Conservation (phyloP, 1,284 basidiomycete genomes). For the Tilletia caries region DNA sequence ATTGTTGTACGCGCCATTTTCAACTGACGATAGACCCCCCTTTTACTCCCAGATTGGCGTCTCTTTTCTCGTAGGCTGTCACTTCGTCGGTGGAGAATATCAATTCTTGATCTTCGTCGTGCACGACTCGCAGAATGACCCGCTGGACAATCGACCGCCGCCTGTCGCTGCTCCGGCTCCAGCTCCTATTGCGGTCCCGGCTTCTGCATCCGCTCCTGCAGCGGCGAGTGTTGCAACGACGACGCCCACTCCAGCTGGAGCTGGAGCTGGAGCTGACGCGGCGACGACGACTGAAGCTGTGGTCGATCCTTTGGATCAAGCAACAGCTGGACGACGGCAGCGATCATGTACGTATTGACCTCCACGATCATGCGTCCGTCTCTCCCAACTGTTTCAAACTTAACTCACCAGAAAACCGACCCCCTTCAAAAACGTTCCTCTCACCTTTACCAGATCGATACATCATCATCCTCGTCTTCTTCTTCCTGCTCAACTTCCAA, state of each 20-base stretch:
- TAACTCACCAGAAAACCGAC: too few species aligned
- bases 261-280: not conserved
- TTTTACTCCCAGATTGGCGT: not conserved
- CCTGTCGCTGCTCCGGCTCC: not conserved
- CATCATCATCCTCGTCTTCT: constrained; percentile 2
- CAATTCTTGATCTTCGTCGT: constrained; percentile 12
- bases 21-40: not conserved
- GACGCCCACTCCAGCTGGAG: not conserved
- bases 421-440: too few species aligned
- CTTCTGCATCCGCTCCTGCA: not conserved
- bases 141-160: constrained; percentile 12
- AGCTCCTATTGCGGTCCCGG: not conserved
- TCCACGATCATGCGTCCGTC: too few species aligned
- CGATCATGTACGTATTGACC: too few species aligned
- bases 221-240: not conserved
- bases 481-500: constrained; percentile 12
- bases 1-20: not conserved
- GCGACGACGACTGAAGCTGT: too few species aligned
- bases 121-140: constrained; percentile 9
- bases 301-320: too few species aligned
- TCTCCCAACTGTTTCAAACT: too few species aligned
- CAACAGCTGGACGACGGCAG: too few species aligned
- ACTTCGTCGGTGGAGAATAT: constrained; percentile 11
- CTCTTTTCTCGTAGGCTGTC: constrained; percentile 2
- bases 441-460: constrained; percentile 2